Evolutionary conservation across 2,329 filamentous ascomycete species (phyloP).

Genomic region (Macrophomina tecta): DNA sequence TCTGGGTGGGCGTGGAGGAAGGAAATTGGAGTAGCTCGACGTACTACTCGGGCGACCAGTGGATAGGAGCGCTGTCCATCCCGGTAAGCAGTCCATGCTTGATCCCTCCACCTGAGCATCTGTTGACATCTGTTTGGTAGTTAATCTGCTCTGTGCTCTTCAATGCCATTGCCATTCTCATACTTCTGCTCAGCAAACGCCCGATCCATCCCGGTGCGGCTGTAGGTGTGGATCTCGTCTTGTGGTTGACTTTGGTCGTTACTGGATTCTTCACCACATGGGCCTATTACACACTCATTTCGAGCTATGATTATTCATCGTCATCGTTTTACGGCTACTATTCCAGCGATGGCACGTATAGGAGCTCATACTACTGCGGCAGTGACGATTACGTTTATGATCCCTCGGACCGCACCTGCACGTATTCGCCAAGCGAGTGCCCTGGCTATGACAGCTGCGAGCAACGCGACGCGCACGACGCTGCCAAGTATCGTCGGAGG

Average conservation of each 20-base stretch:
- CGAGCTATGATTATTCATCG: constrained; percentile 4
- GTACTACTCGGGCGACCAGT: not conserved
- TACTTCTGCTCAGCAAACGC: constrained; percentile 34
- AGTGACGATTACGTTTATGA: constrained; percentile 11
- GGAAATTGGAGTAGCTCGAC: not conserved
- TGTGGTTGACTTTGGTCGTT: constrained; percentile 42
- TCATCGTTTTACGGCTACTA: constrained; percentile 32
- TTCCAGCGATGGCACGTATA: constrained; percentile 32
- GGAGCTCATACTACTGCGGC: constrained; percentile 21
- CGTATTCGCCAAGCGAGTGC: not conserved
- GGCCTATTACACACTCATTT: constrained; percentile 29
- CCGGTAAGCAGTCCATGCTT: constrained; percentile 31
- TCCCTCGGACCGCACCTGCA: not conserved
- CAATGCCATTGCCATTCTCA: constrained; percentile 36
- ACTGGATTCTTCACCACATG: constrained; percentile 38
- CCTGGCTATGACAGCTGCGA: constrained; percentile 37
- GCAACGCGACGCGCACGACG: constrained; percentile 39
- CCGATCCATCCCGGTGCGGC: constrained; percentile 43
- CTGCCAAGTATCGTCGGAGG: constrained; percentile 30
- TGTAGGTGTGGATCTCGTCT: constrained; percentile 43
- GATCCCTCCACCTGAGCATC: too few relatives aligned
- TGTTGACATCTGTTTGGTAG: constrained; percentile 1
- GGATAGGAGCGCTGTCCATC: constrained; percentile 32
- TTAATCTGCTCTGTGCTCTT: constrained; percentile 40
- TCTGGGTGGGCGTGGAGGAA: not conserved